Evolutionary conservation across 257 asterid species (phyloP).

Genomic region (Solanum chiquidenum): DNA sequence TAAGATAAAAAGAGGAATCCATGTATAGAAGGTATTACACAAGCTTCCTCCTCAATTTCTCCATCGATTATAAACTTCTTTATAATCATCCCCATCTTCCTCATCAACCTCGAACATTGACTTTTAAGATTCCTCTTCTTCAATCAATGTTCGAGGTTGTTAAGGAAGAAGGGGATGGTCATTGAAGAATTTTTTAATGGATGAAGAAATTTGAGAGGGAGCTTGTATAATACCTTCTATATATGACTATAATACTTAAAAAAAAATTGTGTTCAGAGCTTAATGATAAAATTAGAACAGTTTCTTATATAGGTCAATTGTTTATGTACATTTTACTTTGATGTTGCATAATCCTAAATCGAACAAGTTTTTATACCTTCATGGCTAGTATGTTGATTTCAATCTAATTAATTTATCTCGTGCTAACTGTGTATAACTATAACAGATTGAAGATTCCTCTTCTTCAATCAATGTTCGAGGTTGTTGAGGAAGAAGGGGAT

Average conservation of each 20-base stretch:
- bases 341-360: not conserved
- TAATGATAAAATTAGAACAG: not conserved
- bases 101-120: not conserved
- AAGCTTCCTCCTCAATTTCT: not conserved
- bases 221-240: not conserved
- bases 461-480: too few relatives aligned
- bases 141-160: not conserved
- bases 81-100: not conserved
- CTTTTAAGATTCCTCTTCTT: not conserved
- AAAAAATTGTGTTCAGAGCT: too few relatives aligned
- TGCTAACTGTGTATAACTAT: not conserved
- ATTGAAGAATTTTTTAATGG: not conserved
- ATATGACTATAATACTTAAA: too few relatives aligned
- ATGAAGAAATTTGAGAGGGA: not conserved
- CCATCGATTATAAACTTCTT: not conserved
- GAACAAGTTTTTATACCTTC: not conserved
- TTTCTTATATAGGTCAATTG: not conserved
- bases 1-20: too few relatives aligned
- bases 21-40: not conserved
- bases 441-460: not conserved
- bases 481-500: too few relatives aligned
- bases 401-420: too few relatives aligned
- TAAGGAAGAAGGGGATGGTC: not conserved
- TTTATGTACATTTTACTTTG: not conserved
- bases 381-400: not conserved